phyloP scores from a whole-genome alignment of 176 grass and related monocot genomes.

The Oryza officinalis region DNA sequence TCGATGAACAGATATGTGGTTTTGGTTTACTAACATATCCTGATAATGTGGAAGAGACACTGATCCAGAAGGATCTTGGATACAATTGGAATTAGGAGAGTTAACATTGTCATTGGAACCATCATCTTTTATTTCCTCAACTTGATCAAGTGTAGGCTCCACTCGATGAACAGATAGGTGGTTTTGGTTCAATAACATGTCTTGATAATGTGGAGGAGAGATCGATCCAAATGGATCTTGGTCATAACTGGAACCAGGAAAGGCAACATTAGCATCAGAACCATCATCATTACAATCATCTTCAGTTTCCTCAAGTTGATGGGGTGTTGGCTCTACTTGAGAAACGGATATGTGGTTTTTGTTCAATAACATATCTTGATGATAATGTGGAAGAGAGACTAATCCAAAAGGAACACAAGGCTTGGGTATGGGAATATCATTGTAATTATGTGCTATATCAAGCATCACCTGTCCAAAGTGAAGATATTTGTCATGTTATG shows the following conservation, averaged over 20 bases:
- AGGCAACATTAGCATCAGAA: neutral
- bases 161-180: conserved; percentile 37
- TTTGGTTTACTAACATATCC: no score
- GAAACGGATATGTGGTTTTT: conserved; percentile 42
- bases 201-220: conserved; percentile 41
- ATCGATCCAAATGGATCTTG: conserved; percentile 33
- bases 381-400: conserved; percentile 44
- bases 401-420: conserved; percentile 34
- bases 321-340: neutral
- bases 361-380: conserved; percentile 35
- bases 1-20: no score
- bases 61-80: no score
- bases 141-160: neutral
- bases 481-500: neutral
- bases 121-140: neutral
- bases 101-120: neutral
- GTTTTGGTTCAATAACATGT: conserved; percentile 34
- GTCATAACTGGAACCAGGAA: no score
- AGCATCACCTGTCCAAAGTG: conserved; percentile 41
- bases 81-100: no score
- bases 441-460: conserved; percentile 40
- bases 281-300: neutral
- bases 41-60: no score
- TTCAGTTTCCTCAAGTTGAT: neutral
- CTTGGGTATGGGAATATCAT: conserved; percentile 53